Base-by-base conservation (phyloP, 495 filamentous ascomycete species). In the Penicillium canescens region DNA sequence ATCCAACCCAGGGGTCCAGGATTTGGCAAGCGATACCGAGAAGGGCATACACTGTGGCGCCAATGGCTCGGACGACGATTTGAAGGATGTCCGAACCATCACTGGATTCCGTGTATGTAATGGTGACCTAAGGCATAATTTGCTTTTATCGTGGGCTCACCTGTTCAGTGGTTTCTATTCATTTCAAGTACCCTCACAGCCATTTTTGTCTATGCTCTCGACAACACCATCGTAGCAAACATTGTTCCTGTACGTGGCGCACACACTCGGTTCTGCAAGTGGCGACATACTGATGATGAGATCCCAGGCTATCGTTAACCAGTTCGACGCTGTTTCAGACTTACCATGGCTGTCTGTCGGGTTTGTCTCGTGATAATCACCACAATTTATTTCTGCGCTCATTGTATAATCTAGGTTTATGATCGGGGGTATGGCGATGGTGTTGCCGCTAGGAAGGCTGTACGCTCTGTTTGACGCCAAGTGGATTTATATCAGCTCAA, bases 211-310 rank as follows among this genome's bases (percentile, higher is more conserved):
- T 82, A 78, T 49, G 75, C 77, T 28, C 70, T 84, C 4, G 82
- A 86, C 60, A 79, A 79, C 39, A 86, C 82, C 42, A 78, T 84
- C 18, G 80, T 81, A 4, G 82, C 82, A 26, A 77, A 82, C 45
- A 68, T 85, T 28, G 78, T 82, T 59, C 73, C 71, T 20, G 69
- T 52, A 43, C 1, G 39, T 12, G 9, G 14, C 16, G 8, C 5
- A 20, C 4, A 16, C 18, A 18, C 18, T 21, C 14, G 13, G 8
- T 4, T n/a, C 21, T 12, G 9, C 35, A 16, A 49, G 8, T 33
- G 1, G 8, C 38, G 34, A 49, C 12, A 40, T 16, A 38, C 48
- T 42, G 10, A 42, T 11, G 1, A 21, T 11, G 2, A 1, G 34
- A 10, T n/a, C 35, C 3, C 7, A n/a, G 34, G 2, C 23, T 12